Evolutionary conservation across 2,329 filamentous ascomycete genomes (phyloP).

Genomic region (Laburnicola sp.): DNA sequence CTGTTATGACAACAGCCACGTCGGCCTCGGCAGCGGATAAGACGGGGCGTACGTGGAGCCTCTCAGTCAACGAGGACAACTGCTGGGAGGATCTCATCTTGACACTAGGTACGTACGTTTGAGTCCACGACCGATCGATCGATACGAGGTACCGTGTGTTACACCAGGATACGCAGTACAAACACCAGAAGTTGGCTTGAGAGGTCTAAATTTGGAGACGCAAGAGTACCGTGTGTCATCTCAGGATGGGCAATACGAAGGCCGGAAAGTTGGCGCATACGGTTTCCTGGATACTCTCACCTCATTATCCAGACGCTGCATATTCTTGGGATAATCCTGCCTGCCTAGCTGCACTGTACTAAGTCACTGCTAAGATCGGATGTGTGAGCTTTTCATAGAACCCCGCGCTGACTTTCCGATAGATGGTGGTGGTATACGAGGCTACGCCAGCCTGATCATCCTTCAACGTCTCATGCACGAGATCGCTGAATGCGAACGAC

Average conservation of each 20-base stretch:
- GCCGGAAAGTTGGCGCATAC: too few relatives aligned
- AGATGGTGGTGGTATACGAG: conserved; percentile 57
- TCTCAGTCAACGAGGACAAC: conserved; percentile 45
- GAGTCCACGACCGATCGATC: conserved; percentile 7
- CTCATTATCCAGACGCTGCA: too few relatives aligned
- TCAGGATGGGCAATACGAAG: too few relatives aligned
- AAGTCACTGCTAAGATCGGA: too few relatives aligned
- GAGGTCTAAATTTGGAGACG: neutral
- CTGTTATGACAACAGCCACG: conserved; percentile 41
- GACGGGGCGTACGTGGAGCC: conserved; percentile 50
- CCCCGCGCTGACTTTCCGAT: conserved; percentile 20
- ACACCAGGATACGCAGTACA: too few relatives aligned
- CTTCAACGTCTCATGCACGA: conserved; percentile 55
- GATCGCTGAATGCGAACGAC: conserved; percentile 50
- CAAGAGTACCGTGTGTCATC: neutral
- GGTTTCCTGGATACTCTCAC: too few relatives aligned
- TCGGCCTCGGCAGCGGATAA: conserved; percentile 44
- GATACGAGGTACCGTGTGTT: conserved; percentile 5
- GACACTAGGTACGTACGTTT: conserved; percentile 44
- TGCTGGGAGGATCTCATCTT: conserved; percentile 55
- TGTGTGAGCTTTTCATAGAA: neutral
- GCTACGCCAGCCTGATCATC: conserved; percentile 56
- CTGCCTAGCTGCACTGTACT: too few relatives aligned
- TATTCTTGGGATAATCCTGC: too few relatives aligned
- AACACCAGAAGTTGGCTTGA: too few relatives aligned